Evolutionary conservation across 2,329 filamentous ascomycete species (phyloP).

Genomic region (Teratosphaeria pseudoeucalypti): DNA sequence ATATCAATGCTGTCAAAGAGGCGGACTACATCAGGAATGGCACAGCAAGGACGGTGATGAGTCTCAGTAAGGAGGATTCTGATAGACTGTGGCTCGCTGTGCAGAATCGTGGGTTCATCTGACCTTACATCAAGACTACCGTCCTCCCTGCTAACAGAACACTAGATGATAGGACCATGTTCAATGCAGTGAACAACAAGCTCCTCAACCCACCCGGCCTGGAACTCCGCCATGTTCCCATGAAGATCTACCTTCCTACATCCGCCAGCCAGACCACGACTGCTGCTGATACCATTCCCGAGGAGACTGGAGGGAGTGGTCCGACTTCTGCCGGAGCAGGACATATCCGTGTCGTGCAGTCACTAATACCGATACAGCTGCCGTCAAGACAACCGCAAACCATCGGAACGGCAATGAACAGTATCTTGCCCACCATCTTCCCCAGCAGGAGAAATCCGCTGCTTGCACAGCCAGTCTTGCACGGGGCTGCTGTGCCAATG

Average conservation of each 20-base stretch:
- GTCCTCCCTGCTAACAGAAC: conserved; percentile 2
- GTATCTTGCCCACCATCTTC: conserved; percentile 69
- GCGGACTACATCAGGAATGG: conserved; percentile 83
- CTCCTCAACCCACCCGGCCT: conserved; percentile 63
- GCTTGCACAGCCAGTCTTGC: conserved; percentile 72
- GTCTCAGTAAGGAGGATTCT: conserved; percentile 72
- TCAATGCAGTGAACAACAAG: conserved; percentile 62
- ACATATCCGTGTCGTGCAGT: conserved; percentile 52
- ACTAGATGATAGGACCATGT: conserved; percentile 61
- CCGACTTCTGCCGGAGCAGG: conserved; percentile 20
- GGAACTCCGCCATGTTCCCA: conserved; percentile 69
- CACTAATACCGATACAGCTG: conserved; percentile 50
- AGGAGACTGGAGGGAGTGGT: conserved; percentile 4
- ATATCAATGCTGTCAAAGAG: conserved; percentile 61
- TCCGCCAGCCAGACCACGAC: conserved; percentile 29
- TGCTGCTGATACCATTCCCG: conserved; percentile 20
- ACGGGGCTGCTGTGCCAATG: conserved; percentile 77
- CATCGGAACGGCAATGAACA: conserved; percentile 67
- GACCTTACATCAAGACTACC: background rate
- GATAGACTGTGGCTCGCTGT: conserved; percentile 74
- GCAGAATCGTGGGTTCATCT: conserved; percentile 48
- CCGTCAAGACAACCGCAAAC: conserved; percentile 48
- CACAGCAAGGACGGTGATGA: conserved; percentile 83
- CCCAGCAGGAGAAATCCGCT: conserved; percentile 76
- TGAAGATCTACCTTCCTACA: conserved; percentile 72